Conservation (phyloP, 176 grass and related monocot species). For the Rhynchospora breviuscula region DNA sequence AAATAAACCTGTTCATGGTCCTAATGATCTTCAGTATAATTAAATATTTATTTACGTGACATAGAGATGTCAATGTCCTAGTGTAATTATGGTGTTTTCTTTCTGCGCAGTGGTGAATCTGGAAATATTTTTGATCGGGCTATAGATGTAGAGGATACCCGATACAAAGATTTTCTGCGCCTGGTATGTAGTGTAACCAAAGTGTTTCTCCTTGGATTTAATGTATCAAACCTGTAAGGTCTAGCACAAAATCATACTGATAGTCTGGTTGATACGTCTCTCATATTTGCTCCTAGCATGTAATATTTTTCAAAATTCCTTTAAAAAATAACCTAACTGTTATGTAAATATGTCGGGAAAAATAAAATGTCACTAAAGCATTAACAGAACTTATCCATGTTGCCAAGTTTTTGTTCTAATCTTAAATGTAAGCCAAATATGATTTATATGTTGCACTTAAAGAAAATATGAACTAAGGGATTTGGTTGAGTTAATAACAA, state of each 20-base stretch:
- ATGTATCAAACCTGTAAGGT: not conserved
- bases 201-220: not conserved
- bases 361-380: not conserved
- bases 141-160: conserved; percentile 49
- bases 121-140: conserved; percentile 49
- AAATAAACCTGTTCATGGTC: not conserved
- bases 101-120: conserved; percentile 19
- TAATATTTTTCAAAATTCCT: not conserved
- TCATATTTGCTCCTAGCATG: not conserved
- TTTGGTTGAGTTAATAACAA: not conserved
- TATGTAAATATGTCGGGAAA: not conserved
- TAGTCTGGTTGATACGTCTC: not conserved
- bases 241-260: not conserved
- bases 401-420: not conserved
- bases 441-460: not conserved
- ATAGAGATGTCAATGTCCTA: not conserved
- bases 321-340: not conserved
- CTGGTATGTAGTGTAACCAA: conserved; percentile 22
- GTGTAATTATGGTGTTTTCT: not conserved
- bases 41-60: not conserved
- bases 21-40: not conserved
- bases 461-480: not conserved
- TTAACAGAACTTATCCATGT: not conserved
- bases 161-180: conserved; percentile 53
- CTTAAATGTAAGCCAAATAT: not conserved